Evolutionary conservation across 2,329 filamentous ascomycete genomes (phyloP), one percentile per base, ranked within the genome.

Genomic region (Mariannaea sp.): DNA sequence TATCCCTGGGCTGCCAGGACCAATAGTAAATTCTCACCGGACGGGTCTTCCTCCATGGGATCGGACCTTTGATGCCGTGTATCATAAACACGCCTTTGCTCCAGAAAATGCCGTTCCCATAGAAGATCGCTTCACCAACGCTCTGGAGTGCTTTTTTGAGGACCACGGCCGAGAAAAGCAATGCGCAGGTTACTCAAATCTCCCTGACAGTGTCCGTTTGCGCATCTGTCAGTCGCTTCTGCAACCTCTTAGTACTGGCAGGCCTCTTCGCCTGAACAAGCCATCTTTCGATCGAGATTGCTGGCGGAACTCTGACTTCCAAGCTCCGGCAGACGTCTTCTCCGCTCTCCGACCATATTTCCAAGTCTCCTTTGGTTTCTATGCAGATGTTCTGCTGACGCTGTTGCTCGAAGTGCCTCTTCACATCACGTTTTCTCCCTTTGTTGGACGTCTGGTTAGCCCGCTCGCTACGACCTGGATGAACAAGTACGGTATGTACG

Each of bases 391-490:
- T 1, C 59, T 77, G 24, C 55, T 72, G 2, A 49, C 70, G 0
- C 58, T 77, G 2, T 67, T 78, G 6, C 63, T 68, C 17, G 60
- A 60, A 3, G 62, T 69, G 14, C 63, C 58, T 8, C 74, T 78
- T 19, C 75, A 78, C 49, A 64, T 71, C 17, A 68, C 72, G 1
- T 69, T 72, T 14, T 73, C 73, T 0, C 74, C 75, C 1, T 74
- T 70, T 38, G 68, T 73, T 3, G 66, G 65, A 1, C 57, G 58
- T 0, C 49, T 50, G 5, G 57, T 72, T 1, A 71, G 69, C 27
- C 73, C 73, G 0, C 65, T 75, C 0, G 71, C 70, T 1, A 71
- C 69, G 0, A 49, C 56, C 4, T 76, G 70, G 69, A 56, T 75
- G 20, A 66, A 68, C 24, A 59, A 47, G 7, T 76, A 76, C 41